A percentile compares a stretch with the other conserved stretches of the same genome.
Conservation (phyloP, 768 basidiomycete species). For the Xanthoconium stramineum region DNA sequence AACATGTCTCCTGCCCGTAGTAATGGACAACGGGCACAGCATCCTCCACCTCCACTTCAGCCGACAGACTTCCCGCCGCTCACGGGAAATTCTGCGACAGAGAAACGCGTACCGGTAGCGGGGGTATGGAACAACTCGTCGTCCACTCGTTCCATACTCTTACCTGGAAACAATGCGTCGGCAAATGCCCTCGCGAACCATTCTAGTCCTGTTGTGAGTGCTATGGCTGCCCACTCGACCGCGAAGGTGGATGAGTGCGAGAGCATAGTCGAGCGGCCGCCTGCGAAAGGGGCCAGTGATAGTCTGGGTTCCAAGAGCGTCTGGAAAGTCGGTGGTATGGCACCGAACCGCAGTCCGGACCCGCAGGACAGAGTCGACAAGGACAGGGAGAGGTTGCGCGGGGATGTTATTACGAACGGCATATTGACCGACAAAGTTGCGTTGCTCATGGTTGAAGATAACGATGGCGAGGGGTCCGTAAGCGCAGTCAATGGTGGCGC, state of each 20-base stretch:
- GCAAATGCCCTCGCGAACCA: conserved; percentile 39
- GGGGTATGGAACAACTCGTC: conserved; percentile 73
- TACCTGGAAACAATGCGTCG: conserved; percentile 34
- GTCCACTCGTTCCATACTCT: conserved; percentile 49
- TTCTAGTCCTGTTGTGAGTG: conserved; percentile 22
- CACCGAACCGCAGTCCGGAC: conserved; percentile 14
- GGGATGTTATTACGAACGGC: conserved; percentile 34
- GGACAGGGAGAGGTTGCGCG: conserved; percentile 35
- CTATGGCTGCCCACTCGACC: conserved; percentile 4
- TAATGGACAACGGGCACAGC: conserved; percentile 36
- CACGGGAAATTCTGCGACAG: conserved; percentile 39
- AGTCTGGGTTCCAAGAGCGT: conserved; percentile 35
- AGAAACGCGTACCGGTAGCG: conserved; percentile 53
- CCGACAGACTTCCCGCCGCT: conserved; percentile 72
- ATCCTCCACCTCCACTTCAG: conserved; percentile 43
- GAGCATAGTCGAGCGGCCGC: conserved; percentile 44
- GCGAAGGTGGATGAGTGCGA: conserved; percentile 45
- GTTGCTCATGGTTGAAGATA: conserved; percentile 36
- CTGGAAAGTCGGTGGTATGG: conserved; percentile 20
- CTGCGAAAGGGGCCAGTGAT: conserved; percentile 43
- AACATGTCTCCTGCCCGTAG: conserved; percentile 38
- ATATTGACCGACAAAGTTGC: conserved; percentile 37
- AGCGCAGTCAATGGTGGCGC: conserved; percentile 11
- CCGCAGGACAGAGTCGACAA: conserved; percentile 24
- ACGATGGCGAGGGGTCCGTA: conserved; percentile 8